These are phyloP conservation scores for Fusarium sp. DNA, from an alignment of 2,329 filamentous ascomycete genomes.

Conservation along the genomic window DNA sequence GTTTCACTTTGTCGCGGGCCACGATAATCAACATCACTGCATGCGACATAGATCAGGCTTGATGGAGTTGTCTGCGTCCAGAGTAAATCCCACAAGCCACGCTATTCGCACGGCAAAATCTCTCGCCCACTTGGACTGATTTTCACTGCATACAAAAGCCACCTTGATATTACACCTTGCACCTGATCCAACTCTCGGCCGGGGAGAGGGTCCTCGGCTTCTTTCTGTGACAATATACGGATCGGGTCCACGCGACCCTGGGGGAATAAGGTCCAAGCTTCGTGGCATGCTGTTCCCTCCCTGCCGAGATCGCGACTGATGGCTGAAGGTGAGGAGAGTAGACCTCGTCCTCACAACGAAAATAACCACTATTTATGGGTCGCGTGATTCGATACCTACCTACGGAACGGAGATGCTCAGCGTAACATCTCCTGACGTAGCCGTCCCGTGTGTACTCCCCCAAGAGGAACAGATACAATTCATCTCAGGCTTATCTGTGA, in stretches of 20 bases:
- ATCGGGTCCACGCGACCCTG: conserved; percentile 19
- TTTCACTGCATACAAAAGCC: neutral
- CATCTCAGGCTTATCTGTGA: neutral
- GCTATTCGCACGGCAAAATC: conserved; percentile 33
- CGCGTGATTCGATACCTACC: conserved; percentile 19
- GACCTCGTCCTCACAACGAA: neutral
- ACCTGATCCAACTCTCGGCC: conserved; percentile 34
- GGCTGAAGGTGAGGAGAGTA: neutral
- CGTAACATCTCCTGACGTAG: conserved; percentile 15
- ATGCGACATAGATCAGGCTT: conserved; percentile 1
- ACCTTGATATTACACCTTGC: conserved; percentile 27
- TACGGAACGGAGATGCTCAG: conserved; percentile 29
- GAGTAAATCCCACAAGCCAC: conserved; percentile 1
- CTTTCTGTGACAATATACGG: conserved; percentile 21
- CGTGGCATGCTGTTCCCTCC: neutral
- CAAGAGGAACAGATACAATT: neutral
- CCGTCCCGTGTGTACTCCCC: neutral
- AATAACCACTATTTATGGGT: conserved; percentile 2
- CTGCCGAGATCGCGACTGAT: neutral
- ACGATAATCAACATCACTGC: conserved; percentile 3
- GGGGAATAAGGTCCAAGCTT: conserved; percentile 15
- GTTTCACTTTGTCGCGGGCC: neutral
- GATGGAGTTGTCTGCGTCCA: conserved; percentile 14
- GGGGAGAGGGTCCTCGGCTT: conserved; percentile 33
- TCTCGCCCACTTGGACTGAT: conserved; percentile 9